Conservation (phyloP, 31 red algal genomes). For the Endocladia muricata region DNA sequence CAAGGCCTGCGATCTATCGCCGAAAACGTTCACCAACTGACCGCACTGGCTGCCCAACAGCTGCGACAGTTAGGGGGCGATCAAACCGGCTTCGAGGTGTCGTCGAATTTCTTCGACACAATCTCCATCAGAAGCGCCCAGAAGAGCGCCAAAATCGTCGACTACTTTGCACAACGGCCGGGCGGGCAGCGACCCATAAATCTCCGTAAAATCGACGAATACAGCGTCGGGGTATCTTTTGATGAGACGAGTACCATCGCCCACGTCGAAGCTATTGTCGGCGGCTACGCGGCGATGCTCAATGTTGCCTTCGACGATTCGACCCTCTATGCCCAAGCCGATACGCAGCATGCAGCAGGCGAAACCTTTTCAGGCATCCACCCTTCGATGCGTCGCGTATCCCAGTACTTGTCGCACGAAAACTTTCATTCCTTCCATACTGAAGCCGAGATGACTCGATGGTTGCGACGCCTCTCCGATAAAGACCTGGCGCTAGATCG, state of each 20-base stretch:
- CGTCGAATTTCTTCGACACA: too few relatives aligned
- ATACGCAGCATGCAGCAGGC: constrained; percentile 10
- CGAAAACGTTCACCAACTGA: constrained; percentile 7
- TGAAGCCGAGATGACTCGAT: constrained; percentile 25
- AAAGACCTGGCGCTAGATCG: constrained; percentile 12
- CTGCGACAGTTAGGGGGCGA: too few relatives aligned
- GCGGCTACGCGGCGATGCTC: constrained; percentile 16
- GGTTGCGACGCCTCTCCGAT: constrained; percentile 6
- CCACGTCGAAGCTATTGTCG: constrained; percentile 52
- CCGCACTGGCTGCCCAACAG: too few relatives aligned
- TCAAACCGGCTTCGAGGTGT: too few relatives aligned
- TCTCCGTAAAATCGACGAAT: constrained; percentile 5
- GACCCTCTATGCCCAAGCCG: background rate
- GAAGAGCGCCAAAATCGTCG: too few relatives aligned
- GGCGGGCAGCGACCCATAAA: too few relatives aligned
- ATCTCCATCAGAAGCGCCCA: too few relatives aligned
- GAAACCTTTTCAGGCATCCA: too few relatives aligned
- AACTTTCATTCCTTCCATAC: constrained; percentile 18
- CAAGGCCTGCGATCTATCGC: constrained; percentile 24
- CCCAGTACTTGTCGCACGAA: background rate
- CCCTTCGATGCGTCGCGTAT: background rate
- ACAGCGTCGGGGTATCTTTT: constrained; percentile 67
- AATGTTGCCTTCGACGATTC: constrained; percentile 27
- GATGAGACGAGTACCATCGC: constrained; percentile 84
- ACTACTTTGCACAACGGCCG: too few relatives aligned